A percentile compares a stretch with the other conserved stretches of the same genome.
Evolutionary conservation across 2,329 filamentous ascomycete genomes (phyloP).

Genomic region (Clarireedia homoeocarpa): DNA sequence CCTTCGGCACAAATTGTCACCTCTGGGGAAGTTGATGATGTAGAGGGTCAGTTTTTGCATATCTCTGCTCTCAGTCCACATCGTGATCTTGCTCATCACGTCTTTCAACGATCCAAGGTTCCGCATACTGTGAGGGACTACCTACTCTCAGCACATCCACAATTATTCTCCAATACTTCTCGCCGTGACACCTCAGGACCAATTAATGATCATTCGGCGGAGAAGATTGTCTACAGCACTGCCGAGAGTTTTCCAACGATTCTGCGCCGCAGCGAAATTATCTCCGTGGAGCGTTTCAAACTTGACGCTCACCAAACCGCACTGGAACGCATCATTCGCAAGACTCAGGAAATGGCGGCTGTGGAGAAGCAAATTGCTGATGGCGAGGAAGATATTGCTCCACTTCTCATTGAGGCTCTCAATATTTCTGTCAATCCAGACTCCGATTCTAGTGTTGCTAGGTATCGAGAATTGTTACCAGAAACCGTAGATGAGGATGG

Average conservation of each 20-base stretch:
- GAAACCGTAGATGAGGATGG: constrained; percentile 36
- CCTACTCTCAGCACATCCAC: constrained; percentile 69
- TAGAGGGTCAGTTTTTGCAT: constrained; percentile 85
- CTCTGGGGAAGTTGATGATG: constrained; percentile 61
- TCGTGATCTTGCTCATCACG: constrained; percentile 71
- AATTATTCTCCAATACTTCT: constrained; percentile 68
- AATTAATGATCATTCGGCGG: constrained; percentile 65
- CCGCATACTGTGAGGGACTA: constrained; percentile 81
- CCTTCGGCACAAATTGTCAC: constrained; percentile 76
- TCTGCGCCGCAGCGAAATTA: constrained; percentile 76
- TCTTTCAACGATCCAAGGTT: constrained; percentile 83
- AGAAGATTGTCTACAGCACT: constrained; percentile 79
- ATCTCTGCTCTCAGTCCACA: constrained; percentile 75
- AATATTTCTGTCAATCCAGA: constrained; percentile 66
- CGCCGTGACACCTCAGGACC: constrained; percentile 62
- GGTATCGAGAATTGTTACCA: constrained; percentile 69
- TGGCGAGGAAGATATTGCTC: constrained; percentile 62
- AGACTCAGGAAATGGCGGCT: constrained; percentile 74
- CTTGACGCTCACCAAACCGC: constrained; percentile 78
- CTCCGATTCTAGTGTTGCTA: constrained; percentile 69
- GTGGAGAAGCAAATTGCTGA: constrained; percentile 69
- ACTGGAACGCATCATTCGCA: constrained; percentile 80
- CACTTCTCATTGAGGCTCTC: constrained; percentile 66
- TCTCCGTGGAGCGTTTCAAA: constrained; percentile 52
- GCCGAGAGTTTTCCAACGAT: constrained; percentile 88